These are phyloP conservation scores for Verticillium isaacii DNA, from an alignment of 2,329 filamentous ascomycete species.

Conservation along the genomic window DNA sequence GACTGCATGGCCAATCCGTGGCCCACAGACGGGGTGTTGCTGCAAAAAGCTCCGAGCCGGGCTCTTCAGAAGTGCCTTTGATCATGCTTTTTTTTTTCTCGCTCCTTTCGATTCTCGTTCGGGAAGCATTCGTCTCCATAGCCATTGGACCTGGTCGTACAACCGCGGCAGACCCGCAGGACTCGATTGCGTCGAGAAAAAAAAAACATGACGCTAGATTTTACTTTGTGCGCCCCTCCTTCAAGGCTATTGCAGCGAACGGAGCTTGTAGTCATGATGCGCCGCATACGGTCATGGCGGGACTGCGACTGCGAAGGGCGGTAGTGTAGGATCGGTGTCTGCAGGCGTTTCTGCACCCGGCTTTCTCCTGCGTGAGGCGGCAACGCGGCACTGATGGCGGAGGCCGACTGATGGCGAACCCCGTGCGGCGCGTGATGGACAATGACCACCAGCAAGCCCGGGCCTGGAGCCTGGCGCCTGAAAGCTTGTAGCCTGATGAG, in stretches of 20 bases:
- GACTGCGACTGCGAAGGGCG: neutral
- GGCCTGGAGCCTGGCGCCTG: neutral
- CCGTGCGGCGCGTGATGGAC: neutral
- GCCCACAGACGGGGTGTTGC: neutral
- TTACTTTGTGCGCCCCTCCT: neutral
- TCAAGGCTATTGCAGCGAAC: neutral
- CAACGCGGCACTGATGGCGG: slow-evolving; percentile 1
- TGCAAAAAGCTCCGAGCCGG: neutral
- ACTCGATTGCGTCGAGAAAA: no score
- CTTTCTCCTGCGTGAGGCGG: slow-evolving; percentile 1
- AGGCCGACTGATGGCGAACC: neutral
- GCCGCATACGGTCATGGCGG: neutral
- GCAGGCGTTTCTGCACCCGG: neutral
- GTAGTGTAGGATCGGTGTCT: neutral
- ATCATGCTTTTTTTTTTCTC: neutral
- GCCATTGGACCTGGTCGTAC: no score
- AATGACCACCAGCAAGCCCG: neutral
- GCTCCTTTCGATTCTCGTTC: neutral
- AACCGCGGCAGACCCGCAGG: no score
- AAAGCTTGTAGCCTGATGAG: neutral
- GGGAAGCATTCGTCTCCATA: no score
- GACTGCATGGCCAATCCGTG: neutral
- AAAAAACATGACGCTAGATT: no score
- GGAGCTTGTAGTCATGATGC: neutral
- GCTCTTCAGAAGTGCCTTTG: neutral